Evolutionary conservation across 768 basidiomycete genomes (phyloP), one percentile per base, ranked within the genome.

Genomic region (Leccinellum rugosiceps): DNA sequence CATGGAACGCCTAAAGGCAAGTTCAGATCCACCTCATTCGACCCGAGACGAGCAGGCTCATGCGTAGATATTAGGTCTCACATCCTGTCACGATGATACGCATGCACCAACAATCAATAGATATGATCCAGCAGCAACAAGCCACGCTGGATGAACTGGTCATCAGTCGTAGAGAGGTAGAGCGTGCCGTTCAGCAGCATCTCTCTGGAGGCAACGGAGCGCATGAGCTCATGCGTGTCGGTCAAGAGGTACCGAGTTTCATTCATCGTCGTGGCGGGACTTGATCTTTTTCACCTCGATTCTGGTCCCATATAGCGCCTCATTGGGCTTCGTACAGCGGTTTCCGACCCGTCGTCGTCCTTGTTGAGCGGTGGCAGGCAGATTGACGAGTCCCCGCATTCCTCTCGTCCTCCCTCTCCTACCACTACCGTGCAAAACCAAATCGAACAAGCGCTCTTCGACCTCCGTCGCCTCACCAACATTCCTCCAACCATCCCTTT

Each of bases 401-500:
- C 61, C 28, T 70, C 65, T 3, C 50, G 57, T 6, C 58, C 70
- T 2, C 21, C 68, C n/a, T 68, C 70, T 26, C 66, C 70, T 23
- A 43, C 32, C 19, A 50, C 61, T 7, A 71, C 61, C 8, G 70
- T 68, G 21, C 70, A 74, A 19, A 66, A 75, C 15, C 73, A 80
- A 65, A 74, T 76, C 58, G 77, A 81, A 65, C 69, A 72, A 52
- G 80, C 79, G 6, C 68, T 84, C 17, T 66, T 78, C 8, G 72
- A 76, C 15, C 72, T 85, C 23, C 81, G 83, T 56, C 72, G 72
- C 7, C 68, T 76, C 35, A 83, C 83, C 2, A 81, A 80, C 3
- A 78, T 84, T 35, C 78, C 78, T 14, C 85, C 84, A 1, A 73
- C 77, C 7, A 74, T 84, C 32, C 82, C 80, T 48, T 63, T 76